Conservation (phyloP, 2,329 filamentous ascomycete species). For the Aspergillus novofumigatus region DNA sequence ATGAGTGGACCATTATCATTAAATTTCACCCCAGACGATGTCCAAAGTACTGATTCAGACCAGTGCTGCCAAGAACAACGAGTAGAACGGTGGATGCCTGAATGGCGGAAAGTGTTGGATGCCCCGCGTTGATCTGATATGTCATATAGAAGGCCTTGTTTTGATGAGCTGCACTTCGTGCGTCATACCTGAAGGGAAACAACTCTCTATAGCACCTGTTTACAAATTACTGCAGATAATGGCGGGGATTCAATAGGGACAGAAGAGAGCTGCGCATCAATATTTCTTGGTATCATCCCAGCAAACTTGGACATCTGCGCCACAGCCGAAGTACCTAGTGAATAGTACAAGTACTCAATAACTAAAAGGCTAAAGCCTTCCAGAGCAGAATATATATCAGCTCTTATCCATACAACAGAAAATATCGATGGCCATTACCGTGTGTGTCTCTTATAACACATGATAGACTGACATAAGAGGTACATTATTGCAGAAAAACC, state of each 20-base stretch:
- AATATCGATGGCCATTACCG: too few relatives aligned
- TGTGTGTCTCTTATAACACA: too few relatives aligned
- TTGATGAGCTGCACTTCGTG: background rate
- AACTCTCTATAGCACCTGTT: background rate
- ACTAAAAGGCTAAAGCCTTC: too few relatives aligned
- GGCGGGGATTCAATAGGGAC: background rate
- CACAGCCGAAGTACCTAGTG: background rate
- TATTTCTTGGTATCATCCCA: background rate
- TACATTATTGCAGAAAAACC: too few relatives aligned
- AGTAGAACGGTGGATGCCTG: background rate
- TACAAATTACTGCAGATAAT: background rate
- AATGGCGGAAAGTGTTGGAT: background rate
- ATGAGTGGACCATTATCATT: background rate
- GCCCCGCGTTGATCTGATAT: background rate
- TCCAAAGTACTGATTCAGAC: background rate
- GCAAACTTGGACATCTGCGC: background rate
- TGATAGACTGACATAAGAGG: too few relatives aligned
- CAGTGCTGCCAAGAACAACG: background rate
- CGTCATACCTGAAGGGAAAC: background rate
- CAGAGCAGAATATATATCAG: too few relatives aligned
- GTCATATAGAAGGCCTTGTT: background rate
- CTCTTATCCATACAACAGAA: too few relatives aligned
- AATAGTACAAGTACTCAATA: too few relatives aligned
- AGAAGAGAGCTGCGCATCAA: too few relatives aligned
- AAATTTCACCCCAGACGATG: background rate